These are phyloP conservation scores for Xylaria sp. DNA, from an alignment of 2,329 filamentous ascomycete species.

Conservation along the genomic window DNA sequence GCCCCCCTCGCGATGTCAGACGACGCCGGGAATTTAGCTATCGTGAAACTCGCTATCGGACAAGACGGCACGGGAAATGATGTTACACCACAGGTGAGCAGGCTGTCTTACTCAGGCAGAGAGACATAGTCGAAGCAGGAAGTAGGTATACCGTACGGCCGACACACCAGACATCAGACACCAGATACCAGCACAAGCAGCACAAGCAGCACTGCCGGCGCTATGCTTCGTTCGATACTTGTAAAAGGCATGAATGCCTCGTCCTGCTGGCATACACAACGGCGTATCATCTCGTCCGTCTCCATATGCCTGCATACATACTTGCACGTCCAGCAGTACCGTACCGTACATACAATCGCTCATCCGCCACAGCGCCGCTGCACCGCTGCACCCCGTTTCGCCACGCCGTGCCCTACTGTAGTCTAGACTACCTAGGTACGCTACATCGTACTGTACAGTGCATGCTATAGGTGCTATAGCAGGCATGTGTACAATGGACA, in stretches of 20 bases:
- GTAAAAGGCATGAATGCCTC: conserved; percentile 19
- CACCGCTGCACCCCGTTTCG: conserved; percentile 24
- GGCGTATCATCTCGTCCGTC: conserved; percentile 26
- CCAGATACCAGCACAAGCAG: not conserved
- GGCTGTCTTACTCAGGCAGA: no score
- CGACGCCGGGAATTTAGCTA: not conserved
- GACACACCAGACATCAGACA: conserved; percentile 9
- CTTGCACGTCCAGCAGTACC: no score
- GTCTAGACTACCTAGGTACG: no score
- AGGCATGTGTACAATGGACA: not conserved
- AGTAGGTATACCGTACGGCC: no score
- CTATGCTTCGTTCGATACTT: not conserved
- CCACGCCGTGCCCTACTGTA: conserved; percentile 31
- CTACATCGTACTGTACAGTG: not conserved
- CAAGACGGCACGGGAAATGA: conserved; percentile 17
- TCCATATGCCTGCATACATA: conserved; percentile 27
- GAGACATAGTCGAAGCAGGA: no score
- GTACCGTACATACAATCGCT: not conserved
- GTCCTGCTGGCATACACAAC: conserved; percentile 26
- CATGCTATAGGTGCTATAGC: not conserved
- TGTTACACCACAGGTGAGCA: conserved; percentile 29
- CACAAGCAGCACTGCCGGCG: not conserved
- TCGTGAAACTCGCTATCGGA: conserved; percentile 23
- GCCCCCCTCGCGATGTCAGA: not conserved
- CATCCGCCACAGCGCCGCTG: conserved; percentile 34